Evolutionary conservation across 257 asterid genomes (phyloP).

Genomic region (Leptodermis oblonga): DNA sequence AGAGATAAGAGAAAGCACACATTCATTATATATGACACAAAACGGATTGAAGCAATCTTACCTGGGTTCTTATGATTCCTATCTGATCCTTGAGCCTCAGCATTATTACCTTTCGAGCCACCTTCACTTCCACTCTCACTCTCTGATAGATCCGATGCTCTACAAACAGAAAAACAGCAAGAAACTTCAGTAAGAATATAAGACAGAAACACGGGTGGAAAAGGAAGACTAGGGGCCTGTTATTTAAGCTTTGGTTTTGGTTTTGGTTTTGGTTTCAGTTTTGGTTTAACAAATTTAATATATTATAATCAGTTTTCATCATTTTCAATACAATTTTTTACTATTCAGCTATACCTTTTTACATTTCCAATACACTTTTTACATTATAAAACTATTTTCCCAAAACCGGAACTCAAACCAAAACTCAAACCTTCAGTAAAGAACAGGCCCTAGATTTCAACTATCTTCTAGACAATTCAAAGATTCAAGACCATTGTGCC

Average conservation of each 20-base stretch:
- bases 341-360: too few relatives aligned
- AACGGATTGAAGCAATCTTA: constrained; percentile 11
- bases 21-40: not conserved
- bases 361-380: too few relatives aligned
- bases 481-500: not conserved
- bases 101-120: constrained; percentile 49
- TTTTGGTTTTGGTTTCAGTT: too few relatives aligned
- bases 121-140: constrained; percentile 48
- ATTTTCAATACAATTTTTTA: too few relatives aligned
- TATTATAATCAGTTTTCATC: too few relatives aligned
- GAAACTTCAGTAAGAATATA: not conserved
- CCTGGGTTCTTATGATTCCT: constrained; percentile 44
- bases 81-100: constrained; percentile 29
- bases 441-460: too few relatives aligned
- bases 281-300: too few relatives aligned
- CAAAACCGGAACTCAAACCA: too few relatives aligned
- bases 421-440: too few relatives aligned
- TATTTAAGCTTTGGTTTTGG: too few relatives aligned
- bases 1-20: not conserved
- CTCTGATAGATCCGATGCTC: constrained; percentile 53
- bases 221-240: not conserved
- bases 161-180: constrained; percentile 22
- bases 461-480: not conserved
- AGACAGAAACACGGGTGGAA: not conserved
- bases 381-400: too few relatives aligned